A percentile compares a stretch with the other conserved stretches of the same genome.
phyloP scores from a whole-genome alignment of 257 asterid species.

The Rehmannia glutinosa region DNA sequence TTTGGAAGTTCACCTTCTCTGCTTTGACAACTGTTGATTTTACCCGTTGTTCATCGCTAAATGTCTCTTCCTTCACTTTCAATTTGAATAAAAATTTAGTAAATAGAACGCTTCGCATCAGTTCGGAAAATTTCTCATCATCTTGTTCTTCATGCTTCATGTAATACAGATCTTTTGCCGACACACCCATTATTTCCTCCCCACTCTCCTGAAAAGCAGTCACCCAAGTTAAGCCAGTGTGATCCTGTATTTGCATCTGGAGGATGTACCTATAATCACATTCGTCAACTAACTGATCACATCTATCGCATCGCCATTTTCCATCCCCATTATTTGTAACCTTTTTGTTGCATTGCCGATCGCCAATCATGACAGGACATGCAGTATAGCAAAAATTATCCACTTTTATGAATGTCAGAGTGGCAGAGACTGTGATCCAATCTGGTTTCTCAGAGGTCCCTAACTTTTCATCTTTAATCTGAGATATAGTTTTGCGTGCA shows the following conservation, averaged over 20 bases:
- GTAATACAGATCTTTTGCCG: conserved; percentile 78
- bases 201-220: conserved; percentile 94
- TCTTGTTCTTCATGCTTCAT: conserved; percentile 78
- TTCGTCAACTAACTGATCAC: conserved; percentile 65
- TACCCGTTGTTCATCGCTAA: conserved; percentile 76
- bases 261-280: conserved; percentile 88
- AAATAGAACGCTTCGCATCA: conserved; percentile 45
- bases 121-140: conserved; percentile 60
- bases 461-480: conserved; percentile 77
- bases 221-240: conserved; percentile 82
- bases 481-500: conserved; percentile 71
- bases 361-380: conserved; percentile 71
- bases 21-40: conserved; percentile 79
- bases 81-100: conserved; percentile 56
- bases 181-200: conserved; percentile 68
- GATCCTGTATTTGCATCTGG: conserved; percentile 89
- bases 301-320: conserved; percentile 81
- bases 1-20: conserved; percentile 47
- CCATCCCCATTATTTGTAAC: conserved; percentile 84
- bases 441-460: conserved; percentile 95
- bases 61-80: conserved; percentile 86
- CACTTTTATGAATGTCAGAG: conserved; percentile 50
- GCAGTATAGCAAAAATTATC: conserved; percentile 81
- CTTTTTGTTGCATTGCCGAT: conserved; percentile 83
- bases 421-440: conserved; percentile 77